phyloP scores from a whole-genome alignment of 495 filamentous ascomycete species.

The Friedmanniomyces endolithicus region DNA sequence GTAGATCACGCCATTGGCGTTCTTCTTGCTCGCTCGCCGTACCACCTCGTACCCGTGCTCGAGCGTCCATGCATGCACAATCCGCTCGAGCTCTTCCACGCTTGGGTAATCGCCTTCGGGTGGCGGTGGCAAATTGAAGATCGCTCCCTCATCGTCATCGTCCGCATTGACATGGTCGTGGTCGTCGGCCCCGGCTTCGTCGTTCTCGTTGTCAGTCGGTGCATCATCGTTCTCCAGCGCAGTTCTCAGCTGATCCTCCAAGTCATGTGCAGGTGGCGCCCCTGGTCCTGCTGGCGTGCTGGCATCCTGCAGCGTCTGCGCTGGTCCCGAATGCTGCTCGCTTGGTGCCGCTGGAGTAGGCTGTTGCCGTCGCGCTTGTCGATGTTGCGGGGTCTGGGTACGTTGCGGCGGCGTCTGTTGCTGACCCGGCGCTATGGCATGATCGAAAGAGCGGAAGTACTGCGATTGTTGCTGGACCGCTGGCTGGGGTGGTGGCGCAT shows the following conservation, averaged over 20 bases:
- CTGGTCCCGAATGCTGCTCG: background rate
- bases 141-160: conserved; percentile 1
- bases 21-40: conserved; percentile 15
- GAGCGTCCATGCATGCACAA: conserved; percentile 12
- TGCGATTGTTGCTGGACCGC: background rate
- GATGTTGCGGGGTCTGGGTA: conserved; percentile 2
- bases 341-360: background rate
- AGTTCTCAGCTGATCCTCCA: conserved; percentile 12
- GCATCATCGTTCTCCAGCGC: conserved; percentile 9
- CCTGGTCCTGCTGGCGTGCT: conserved; percentile 6
- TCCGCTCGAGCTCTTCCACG: conserved; percentile 11
- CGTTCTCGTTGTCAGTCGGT: conserved; percentile 1
- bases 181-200: conserved; percentile 3
- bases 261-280: conserved; percentile 2
- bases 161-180: background rate
- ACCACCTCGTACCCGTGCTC: conserved; percentile 20
- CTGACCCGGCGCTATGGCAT: background rate
- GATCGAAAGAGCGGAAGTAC: background rate
- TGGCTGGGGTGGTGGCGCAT: conserved; percentile 1
- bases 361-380: background rate
- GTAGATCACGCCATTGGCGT: conserved; percentile 12
- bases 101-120: conserved; percentile 14
- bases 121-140: conserved; percentile 17
- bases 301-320: background rate
- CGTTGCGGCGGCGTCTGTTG: conserved; percentile 3